Evolutionary conservation across 2,329 filamentous ascomycete species (phyloP).

Genomic region (Neofusicoccum ribis): DNA sequence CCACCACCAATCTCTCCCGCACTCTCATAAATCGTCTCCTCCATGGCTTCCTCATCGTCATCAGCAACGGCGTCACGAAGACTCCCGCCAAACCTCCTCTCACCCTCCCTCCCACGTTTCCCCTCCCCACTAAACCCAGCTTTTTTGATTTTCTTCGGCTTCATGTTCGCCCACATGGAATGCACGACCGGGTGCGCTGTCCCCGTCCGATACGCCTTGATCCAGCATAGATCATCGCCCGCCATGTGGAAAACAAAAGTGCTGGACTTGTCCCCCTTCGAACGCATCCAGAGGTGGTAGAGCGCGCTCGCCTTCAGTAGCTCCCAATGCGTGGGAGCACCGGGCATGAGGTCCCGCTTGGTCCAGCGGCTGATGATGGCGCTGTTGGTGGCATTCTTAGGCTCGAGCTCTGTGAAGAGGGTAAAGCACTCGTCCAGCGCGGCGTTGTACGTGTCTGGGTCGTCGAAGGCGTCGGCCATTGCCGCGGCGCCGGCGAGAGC

Average conservation of each 20-base stretch:
- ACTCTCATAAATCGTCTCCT: background rate
- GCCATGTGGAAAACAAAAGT: constrained; percentile 43
- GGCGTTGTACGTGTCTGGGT: constrained; percentile 21
- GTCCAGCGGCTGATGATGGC: constrained; percentile 16
- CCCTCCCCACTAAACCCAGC: background rate
- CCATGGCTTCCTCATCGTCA: background rate
- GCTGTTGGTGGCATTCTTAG: constrained; percentile 20
- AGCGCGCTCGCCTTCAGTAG: constrained; percentile 48
- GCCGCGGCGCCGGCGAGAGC: background rate
- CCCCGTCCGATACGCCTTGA: constrained; percentile 33
- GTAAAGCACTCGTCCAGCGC: constrained; percentile 26
- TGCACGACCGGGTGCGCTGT: constrained; percentile 24
- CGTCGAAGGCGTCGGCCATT: background rate
- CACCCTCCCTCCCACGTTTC: background rate
- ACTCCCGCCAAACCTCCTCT: background rate
- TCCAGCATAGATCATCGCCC: constrained; percentile 39
- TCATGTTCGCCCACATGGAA: constrained; percentile 31
- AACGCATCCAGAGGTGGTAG: constrained; percentile 28
- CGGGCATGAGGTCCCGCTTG: background rate
- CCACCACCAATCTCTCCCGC: background rate
- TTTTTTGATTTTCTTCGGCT: constrained; percentile 32
- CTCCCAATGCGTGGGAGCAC: constrained; percentile 40
- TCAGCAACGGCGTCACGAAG: background rate
- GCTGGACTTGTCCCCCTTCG: constrained; percentile 21
- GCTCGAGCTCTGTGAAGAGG: constrained; percentile 27